These are phyloP conservation scores for Saxophila tyrrhenica DNA, from an alignment of 495 filamentous ascomycete genomes.

Conservation along the genomic window DNA sequence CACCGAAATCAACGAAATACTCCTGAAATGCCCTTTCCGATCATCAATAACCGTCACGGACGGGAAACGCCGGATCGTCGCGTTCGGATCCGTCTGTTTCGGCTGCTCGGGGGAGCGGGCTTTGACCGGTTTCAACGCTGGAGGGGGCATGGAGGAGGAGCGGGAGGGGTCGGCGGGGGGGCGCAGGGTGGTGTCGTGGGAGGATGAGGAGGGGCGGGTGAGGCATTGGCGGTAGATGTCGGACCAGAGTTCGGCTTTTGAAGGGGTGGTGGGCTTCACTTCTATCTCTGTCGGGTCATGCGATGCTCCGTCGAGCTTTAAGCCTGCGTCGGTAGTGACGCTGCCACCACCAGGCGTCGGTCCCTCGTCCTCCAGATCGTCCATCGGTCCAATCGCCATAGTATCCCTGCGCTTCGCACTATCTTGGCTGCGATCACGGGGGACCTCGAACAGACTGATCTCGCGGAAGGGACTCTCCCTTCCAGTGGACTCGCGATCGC, in stretches of 20 bases:
- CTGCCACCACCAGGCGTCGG: background rate
- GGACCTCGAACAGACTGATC: constrained; percentile 4
- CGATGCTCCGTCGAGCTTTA: constrained; percentile 1
- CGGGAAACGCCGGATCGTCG: constrained; percentile 9
- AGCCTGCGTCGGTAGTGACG: background rate
- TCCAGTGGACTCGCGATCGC: background rate
- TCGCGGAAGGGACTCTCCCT: constrained; percentile 1
- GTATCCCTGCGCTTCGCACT: background rate
- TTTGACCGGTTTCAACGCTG: constrained; percentile 10
- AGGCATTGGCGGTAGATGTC: constrained; percentile 12
- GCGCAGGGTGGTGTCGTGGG: background rate
- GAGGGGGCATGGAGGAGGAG: constrained; percentile 3
- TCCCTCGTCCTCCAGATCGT: background rate
- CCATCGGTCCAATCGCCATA: background rate
- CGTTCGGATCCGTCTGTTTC: background rate
- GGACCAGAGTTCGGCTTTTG: constrained; percentile 10
- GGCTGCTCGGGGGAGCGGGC: constrained; percentile 10
- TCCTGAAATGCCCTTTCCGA: constrained; percentile 13
- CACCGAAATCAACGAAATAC: constrained; percentile 15
- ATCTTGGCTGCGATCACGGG: background rate
- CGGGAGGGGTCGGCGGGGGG: background rate
- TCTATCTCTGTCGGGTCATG: background rate
- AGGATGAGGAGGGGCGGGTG: background rate
- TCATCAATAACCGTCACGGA: constrained; percentile 20
- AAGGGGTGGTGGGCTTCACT: background rate